These are phyloP conservation scores for Phialemonium atrogriseum DNA, from an alignment of 2,329 filamentous ascomycete species.

Conservation along the genomic window DNA sequence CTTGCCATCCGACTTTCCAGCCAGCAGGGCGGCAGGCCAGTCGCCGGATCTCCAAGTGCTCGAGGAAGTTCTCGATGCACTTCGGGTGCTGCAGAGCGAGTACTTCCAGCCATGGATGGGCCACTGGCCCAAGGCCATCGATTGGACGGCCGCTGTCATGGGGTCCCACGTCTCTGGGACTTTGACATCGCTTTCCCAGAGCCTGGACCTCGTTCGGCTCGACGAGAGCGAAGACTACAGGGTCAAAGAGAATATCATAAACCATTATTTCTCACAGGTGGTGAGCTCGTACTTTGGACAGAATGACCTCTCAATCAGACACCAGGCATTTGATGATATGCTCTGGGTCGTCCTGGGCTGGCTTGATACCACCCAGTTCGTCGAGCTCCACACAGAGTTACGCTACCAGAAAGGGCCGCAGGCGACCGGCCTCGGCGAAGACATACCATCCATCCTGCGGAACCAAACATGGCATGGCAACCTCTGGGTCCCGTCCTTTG, in stretches of 20 bases:
- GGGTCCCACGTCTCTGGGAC: conserved; percentile 71
- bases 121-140: conserved; percentile 78
- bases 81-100: conserved; percentile 66
- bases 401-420: conserved; percentile 39
- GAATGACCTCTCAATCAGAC: conserved; percentile 64
- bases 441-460: conserved; percentile 22
- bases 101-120: conserved; percentile 74
- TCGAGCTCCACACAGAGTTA: conserved; percentile 56
- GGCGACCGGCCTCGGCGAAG: conserved; percentile 3
- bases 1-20: neutral
- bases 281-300: conserved; percentile 81
- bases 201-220: conserved; percentile 31
- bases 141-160: conserved; percentile 87
- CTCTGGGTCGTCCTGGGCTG: conserved; percentile 91
- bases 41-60: conserved; percentile 19
- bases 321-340: conserved; percentile 83
- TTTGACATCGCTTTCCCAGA: conserved; percentile 61
- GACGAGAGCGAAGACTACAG: conserved; percentile 28
- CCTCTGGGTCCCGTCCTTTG: conserved; percentile 67
- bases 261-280: conserved; percentile 71
- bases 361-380: conserved; percentile 74
- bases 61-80: conserved; percentile 49
- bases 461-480: conserved; percentile 63
- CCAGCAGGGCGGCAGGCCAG: neutral
- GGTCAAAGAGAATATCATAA: conserved; percentile 68